Evolutionary conservation across 768 basidiomycete species (phyloP).

Genomic region (Suillus hirtellus): DNA sequence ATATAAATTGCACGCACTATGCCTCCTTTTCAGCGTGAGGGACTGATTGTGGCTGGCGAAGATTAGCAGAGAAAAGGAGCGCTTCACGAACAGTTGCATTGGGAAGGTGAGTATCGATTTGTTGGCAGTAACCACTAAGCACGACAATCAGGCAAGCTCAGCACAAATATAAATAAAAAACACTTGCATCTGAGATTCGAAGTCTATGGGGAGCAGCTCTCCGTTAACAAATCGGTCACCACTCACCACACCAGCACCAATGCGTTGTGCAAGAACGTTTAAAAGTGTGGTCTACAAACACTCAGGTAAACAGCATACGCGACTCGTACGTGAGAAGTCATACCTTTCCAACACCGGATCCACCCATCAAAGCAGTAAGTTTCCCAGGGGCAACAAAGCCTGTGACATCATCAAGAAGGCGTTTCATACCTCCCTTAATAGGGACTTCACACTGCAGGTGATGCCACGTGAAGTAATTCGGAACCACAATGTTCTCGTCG

Average conservation of each 20-base stretch:
- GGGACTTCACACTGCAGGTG: conserved; percentile 63
- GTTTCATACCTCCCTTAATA: conserved; percentile 37
- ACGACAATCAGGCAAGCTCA: conserved; percentile 6
- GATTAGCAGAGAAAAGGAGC: conserved; percentile 67
- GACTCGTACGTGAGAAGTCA: not conserved
- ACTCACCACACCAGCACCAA: conserved; percentile 44
- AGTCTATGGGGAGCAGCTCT: conserved; percentile 49
- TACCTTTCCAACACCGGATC: conserved; percentile 50
- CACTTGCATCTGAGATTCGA: conserved; percentile 55
- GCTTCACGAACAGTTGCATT: conserved; percentile 77
- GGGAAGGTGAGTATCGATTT: conserved; percentile 74
- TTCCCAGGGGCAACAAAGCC: conserved; percentile 83
- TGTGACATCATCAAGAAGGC: conserved; percentile 68
- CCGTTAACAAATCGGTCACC: conserved; percentile 57
- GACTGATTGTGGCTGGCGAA: conserved; percentile 68
- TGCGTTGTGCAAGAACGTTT: conserved; percentile 53
- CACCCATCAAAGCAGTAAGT: conserved; percentile 77
- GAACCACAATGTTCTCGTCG: conserved; percentile 38
- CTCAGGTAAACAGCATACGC: not conserved
- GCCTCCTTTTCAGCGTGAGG: conserved; percentile 68
- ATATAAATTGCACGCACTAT: conserved; percentile 48
- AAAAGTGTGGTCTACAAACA: conserved; percentile 48
- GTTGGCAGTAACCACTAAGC: conserved; percentile 73
- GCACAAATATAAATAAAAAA: conserved; percentile 18
- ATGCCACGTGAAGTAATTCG: conserved; percentile 79